These are phyloP conservation scores for Linnemannia hyalina DNA, from an alignment of 192 early-diverging fungal species.

Conservation along the genomic window DNA sequence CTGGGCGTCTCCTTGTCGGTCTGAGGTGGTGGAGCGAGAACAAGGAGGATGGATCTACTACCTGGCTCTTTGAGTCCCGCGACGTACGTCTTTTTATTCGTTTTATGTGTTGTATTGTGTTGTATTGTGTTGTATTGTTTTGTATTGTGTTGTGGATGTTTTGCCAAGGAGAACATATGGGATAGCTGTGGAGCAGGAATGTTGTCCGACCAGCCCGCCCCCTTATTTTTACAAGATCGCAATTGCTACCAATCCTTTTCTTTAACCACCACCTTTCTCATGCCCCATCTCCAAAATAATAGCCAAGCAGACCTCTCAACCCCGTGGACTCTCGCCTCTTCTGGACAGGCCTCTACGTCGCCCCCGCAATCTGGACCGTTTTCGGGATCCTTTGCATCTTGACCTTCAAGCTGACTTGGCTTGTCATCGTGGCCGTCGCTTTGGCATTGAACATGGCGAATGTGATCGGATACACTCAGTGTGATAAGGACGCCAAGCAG, in stretches of 20 bases:
- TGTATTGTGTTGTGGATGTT: background rate
- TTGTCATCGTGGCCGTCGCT: slow-evolving; percentile 89
- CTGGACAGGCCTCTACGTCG: slow-evolving; percentile 91
- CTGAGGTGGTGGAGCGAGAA: slow-evolving; percentile 99
- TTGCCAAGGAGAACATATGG: background rate
- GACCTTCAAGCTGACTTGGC: slow-evolving; percentile 82
- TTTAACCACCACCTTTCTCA: background rate
- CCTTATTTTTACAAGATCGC: background rate
- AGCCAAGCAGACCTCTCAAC: slow-evolving; percentile 81
- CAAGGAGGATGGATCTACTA: slow-evolving; percentile 92
- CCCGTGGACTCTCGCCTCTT: slow-evolving; percentile 92
- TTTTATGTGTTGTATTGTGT: background rate
- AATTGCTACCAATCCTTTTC: background rate
- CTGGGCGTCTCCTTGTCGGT: slow-evolving; percentile 95
- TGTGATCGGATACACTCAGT: slow-evolving; percentile 94
- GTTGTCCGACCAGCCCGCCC: background rate
- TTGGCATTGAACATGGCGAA: slow-evolving; percentile 91
- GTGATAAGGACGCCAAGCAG: slow-evolving; percentile 91
- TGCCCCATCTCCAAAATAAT: background rate
- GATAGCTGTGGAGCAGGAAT: background rate
- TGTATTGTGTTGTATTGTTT: background rate
- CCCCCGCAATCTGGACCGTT: slow-evolving; percentile 86
- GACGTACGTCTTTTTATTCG: slow-evolving; percentile 68
- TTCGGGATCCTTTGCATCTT: slow-evolving; percentile 85
- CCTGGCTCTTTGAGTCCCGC: slow-evolving; percentile 96